Evolutionary conservation across 2,329 filamentous ascomycete species (phyloP).

Genomic region (Fusarium nanum): DNA sequence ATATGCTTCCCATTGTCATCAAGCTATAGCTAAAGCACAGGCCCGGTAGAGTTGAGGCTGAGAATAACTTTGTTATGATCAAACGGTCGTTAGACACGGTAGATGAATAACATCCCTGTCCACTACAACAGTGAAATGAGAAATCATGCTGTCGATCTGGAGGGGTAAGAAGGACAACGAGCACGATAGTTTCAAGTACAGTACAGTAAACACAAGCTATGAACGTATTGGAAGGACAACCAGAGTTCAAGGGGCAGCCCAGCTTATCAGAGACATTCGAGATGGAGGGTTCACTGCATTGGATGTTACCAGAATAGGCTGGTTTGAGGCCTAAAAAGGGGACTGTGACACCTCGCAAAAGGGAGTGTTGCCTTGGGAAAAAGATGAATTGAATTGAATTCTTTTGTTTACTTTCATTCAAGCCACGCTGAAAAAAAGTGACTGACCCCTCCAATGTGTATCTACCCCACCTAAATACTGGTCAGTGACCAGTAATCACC

Average conservation of each 20-base stretch:
- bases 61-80: constrained; percentile 6
- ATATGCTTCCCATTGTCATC: constrained; percentile 3
- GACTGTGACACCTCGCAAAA: neutral
- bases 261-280: constrained; percentile 23
- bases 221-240: neutral
- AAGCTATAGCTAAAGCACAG: constrained; percentile 7
- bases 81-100: constrained; percentile 20
- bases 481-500: neutral
- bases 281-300: constrained; percentile 9
- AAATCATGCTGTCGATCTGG: constrained; percentile 31
- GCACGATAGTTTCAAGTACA: neutral
- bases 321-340: neutral
- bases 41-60: constrained; percentile 9
- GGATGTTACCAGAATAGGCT: neutral
- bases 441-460: neutral
- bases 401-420: constrained; percentile 44
- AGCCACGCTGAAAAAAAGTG: neutral
- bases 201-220: constrained; percentile 10
- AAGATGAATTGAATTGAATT: neutral
- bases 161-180: constrained; percentile 9
- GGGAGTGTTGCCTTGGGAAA: constrained; percentile 21
- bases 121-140: neutral
- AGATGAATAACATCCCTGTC: constrained; percentile 18
- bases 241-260: neutral
- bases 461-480: constrained; percentile 11